Percentiles rank a stretch among this genome's conserved stretches.
Evolutionary conservation across 805 yeast species (phyloP).

Genomic region (Sporopachydermia quercuum): DNA sequence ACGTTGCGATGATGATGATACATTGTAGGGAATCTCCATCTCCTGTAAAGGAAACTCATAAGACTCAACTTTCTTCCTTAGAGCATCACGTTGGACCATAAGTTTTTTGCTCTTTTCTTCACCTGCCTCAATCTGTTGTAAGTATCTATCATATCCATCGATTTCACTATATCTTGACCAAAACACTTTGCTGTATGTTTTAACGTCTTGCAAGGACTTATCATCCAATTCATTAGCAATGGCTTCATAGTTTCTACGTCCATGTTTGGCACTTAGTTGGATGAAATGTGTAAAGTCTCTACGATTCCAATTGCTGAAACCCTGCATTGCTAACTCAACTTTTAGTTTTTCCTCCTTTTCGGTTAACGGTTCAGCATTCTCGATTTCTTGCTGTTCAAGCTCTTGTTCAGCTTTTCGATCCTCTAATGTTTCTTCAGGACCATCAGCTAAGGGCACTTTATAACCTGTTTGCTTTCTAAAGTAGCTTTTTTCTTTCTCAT

Average conservation of each 20-base stretch:
- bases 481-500: conserved; percentile 70
- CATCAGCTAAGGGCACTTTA: conserved; percentile 47
- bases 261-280: conserved; percentile 58
- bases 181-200: conserved; percentile 62
- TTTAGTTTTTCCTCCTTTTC: conserved; percentile 57
- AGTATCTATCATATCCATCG: conserved; percentile 78
- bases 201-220: conserved; percentile 66
- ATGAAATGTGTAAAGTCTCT: conserved; percentile 79
- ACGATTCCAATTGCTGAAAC: conserved; percentile 73
- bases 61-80: conserved; percentile 58
- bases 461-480: conserved; percentile 54
- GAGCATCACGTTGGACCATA: conserved; percentile 60
- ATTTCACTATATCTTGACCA: conserved; percentile 70
- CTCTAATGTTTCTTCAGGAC: conserved; percentile 28
- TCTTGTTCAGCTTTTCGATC: conserved; percentile 33
- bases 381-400: conserved; percentile 58
- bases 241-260: conserved; percentile 54
- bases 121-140: conserved; percentile 73
- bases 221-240: conserved; percentile 74
- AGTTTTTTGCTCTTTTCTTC: conserved; percentile 63
- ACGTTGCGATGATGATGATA: conserved; percentile 42
- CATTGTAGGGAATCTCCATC: conserved; percentile 54
- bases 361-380: conserved; percentile 64
- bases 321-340: conserved; percentile 45
- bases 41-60: conserved; percentile 73